Evolutionary conservation across 108 stramenopile genomes (phyloP).

Genomic region (Nannochloropsis gaditana): DNA sequence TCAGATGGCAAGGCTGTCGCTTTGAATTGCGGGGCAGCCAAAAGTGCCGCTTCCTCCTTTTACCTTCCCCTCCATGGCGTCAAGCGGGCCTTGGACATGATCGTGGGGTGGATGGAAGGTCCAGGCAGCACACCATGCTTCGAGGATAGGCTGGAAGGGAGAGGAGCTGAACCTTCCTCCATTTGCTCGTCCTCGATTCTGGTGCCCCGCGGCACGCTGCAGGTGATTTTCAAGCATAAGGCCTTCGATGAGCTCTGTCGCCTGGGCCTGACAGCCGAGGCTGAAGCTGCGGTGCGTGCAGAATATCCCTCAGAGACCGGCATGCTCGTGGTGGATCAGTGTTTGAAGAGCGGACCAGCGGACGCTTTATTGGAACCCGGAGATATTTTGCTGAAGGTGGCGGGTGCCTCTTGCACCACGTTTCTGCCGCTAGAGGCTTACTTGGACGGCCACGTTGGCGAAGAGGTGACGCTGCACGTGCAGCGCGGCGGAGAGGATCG

Average conservation of each 20-base stretch:
- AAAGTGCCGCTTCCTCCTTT: slow-evolving; percentile 41
- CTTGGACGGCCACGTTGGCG: slow-evolving; percentile 24
- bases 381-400: slow-evolving; percentile 29
- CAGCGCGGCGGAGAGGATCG: slow-evolving; percentile 33
- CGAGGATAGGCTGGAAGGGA: slow-evolving; percentile 9
- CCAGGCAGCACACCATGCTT: not conserved
- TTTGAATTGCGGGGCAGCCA: slow-evolving; percentile 51
- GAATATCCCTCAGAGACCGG: slow-evolving; percentile 45
- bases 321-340: slow-evolving; percentile 46
- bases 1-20: slow-evolving; percentile 49
- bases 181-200: not conserved
- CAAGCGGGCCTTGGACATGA: slow-evolving; percentile 31
- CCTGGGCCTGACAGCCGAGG: slow-evolving; percentile 32
- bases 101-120: not conserved
- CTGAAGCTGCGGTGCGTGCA: slow-evolving; percentile 37
- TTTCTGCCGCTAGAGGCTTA: slow-evolving; percentile 29
- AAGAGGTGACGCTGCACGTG: slow-evolving; percentile 24
- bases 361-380: slow-evolving; percentile 35
- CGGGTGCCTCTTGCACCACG: slow-evolving; percentile 23
- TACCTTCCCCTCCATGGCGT: slow-evolving; percentile 52
- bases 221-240: slow-evolving; percentile 42
- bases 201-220: slow-evolving; percentile 52
- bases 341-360: slow-evolving; percentile 30
- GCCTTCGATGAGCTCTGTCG: slow-evolving; percentile 53
- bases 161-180: not conserved